A percentile compares a stretch with the other conserved stretches of the same genome.
These are phyloP conservation scores for Simmondsia chinensis DNA, from an alignment of 148 eudicot genomes.

Conservation along the genomic window DNA sequence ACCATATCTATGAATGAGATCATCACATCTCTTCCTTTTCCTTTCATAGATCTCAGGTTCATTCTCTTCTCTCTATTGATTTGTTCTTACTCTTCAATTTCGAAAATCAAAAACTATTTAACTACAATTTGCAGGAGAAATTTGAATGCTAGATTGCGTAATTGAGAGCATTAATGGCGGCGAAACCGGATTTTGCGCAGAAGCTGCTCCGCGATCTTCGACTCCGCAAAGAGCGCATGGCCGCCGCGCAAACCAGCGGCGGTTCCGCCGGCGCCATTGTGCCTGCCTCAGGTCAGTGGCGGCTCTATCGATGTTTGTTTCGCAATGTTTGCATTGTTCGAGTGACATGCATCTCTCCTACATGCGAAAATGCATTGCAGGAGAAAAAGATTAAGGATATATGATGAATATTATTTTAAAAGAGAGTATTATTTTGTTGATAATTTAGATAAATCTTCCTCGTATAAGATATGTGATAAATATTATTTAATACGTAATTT, in stretches of 20 bases:
- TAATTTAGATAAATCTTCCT: too few relatives aligned
- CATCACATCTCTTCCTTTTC: conserved; percentile 1
- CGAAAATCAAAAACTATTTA: background rate
- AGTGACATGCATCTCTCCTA: too few relatives aligned
- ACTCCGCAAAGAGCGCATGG: conserved; percentile 59
- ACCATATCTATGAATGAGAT: conserved; percentile 21
- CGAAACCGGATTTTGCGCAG: conserved; percentile 78
- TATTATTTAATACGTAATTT: too few relatives aligned
- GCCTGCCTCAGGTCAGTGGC: conserved; percentile 45
- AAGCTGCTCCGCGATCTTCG: conserved; percentile 79
- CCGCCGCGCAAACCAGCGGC: conserved; percentile 39
- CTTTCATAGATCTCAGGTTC: too few relatives aligned
- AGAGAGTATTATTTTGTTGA: too few relatives aligned
- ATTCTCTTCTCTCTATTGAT: background rate
- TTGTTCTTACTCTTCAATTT: conserved; percentile 1
- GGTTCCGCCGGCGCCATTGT: conserved; percentile 13
- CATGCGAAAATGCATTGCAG: too few relatives aligned
- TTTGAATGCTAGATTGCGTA: background rate
- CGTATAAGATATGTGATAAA: too few relatives aligned
- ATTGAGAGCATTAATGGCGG: conserved; percentile 29
- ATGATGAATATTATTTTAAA: too few relatives aligned
- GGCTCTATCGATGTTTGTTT: too few relatives aligned
- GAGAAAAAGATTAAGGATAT: too few relatives aligned
- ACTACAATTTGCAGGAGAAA: background rate
- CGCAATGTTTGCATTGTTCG: too few relatives aligned